Conservation (phyloP, 129 eudicot species). For the Escallonia rubra region DNA sequence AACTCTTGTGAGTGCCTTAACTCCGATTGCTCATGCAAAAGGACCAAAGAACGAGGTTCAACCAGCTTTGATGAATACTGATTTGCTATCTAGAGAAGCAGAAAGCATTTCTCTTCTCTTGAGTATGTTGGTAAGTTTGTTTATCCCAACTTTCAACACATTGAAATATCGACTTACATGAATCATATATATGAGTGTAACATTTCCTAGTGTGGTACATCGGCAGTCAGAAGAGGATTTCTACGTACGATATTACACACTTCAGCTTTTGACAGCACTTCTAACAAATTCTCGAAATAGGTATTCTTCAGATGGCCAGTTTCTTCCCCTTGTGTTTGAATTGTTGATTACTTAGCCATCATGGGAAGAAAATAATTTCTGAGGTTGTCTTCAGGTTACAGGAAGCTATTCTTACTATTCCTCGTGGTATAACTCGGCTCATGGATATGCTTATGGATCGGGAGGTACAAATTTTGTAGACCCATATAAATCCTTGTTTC, state of each 20-base stretch:
- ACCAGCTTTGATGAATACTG: slow-evolving; percentile 83
- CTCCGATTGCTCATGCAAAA: slow-evolving; percentile 78
- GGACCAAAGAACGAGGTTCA: slow-evolving; percentile 64
- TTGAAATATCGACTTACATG: slow-evolving; percentile 5
- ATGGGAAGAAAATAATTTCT: slow-evolving; percentile 10
- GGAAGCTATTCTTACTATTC: slow-evolving; percentile 90
- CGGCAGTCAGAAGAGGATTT: slow-evolving; percentile 92
- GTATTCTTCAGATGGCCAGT: slow-evolving; percentile 27
- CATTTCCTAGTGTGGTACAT: slow-evolving; percentile 19
- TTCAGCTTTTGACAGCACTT: slow-evolving; percentile 90
- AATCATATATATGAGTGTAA: background rate
- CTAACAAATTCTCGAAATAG: slow-evolving; percentile 73
- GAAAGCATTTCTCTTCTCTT: slow-evolving; percentile 84
- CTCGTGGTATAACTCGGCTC: slow-evolving; percentile 90
- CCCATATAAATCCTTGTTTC: background rate
- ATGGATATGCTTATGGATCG: slow-evolving; percentile 99
- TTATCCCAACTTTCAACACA: slow-evolving; percentile 1
- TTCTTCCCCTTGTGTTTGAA: background rate
- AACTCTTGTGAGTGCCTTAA: slow-evolving; percentile 85
- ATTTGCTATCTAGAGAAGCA: slow-evolving; percentile 86
- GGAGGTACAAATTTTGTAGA: slow-evolving; percentile 57
- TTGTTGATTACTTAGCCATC: slow-evolving; percentile 1
- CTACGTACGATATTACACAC: slow-evolving; percentile 87
- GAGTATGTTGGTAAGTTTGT: slow-evolving; percentile 69
- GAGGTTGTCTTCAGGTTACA: slow-evolving; percentile 63